Evolutionary conservation across 2,329 filamentous ascomycete genomes (phyloP).

Genomic region (Tolypocladium sp.): DNA sequence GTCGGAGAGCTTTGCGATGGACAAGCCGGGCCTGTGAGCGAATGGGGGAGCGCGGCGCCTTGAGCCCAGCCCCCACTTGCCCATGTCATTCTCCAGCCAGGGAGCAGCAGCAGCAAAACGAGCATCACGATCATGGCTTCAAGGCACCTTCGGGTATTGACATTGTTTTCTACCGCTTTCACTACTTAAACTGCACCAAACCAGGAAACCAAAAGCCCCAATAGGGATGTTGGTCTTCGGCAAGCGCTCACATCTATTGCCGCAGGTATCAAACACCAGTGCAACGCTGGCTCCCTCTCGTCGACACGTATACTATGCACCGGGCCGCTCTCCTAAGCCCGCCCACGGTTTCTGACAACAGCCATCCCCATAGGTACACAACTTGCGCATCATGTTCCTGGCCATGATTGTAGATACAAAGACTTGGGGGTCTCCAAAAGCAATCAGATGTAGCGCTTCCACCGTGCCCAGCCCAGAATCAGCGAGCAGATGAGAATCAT

Average conservation of each 20-base stretch:
- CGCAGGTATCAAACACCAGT: not conserved
- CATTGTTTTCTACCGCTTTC: not conserved
- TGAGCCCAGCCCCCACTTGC: not conserved
- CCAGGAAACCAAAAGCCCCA: too few species aligned
- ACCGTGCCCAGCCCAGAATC: conserved; percentile 36
- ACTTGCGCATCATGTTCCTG: not conserved
- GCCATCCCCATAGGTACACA: not conserved
- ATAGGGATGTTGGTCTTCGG: not conserved
- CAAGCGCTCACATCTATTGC: not conserved
- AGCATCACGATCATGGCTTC: too few species aligned
- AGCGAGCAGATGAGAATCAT: conserved; percentile 44
- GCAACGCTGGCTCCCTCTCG: not conserved
- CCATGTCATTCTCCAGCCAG: not conserved
- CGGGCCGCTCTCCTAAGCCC: not conserved
- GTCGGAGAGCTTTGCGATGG: not conserved
- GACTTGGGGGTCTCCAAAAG: not conserved
- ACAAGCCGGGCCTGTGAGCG: not conserved
- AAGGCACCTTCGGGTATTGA: too few species aligned
- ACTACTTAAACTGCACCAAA: not conserved
- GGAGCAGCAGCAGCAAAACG: too few species aligned
- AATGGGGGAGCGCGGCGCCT: not conserved
- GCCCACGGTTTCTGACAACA: too few species aligned
- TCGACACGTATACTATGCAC: not conserved
- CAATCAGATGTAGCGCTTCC: conserved; percentile 34
- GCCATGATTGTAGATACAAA: not conserved